Conservation (phyloP, 2,329 filamentous ascomycete species). For the Ophiocordyceps camponoti-saundersi region DNA sequence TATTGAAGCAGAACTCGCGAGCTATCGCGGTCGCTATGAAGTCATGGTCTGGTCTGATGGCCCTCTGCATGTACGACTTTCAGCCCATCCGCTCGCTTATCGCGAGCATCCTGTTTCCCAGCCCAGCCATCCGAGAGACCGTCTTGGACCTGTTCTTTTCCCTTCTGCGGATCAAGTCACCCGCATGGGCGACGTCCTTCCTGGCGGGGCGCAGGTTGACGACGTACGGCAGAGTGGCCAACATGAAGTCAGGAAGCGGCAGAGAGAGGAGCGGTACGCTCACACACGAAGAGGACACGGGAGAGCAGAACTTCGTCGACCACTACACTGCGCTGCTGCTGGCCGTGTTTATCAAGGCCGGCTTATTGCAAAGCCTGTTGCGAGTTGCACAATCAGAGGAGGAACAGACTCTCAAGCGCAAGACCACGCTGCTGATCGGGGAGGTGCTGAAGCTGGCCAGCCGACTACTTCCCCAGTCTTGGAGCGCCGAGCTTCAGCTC, state of each 20-base stretch:
- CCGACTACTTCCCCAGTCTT: constrained; percentile 62
- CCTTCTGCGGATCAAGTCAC: constrained; percentile 73
- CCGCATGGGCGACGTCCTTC: constrained; percentile 85
- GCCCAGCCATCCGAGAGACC: constrained; percentile 46
- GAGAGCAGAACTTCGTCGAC: constrained; percentile 72
- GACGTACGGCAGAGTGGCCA: constrained; percentile 88
- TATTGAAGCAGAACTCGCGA: constrained; percentile 72
- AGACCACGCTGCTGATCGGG: constrained; percentile 78
- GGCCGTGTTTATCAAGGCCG: constrained; percentile 69
- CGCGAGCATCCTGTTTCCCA: constrained; percentile 43
- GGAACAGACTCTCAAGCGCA: constrained; percentile 58
- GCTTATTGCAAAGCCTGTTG: constrained; percentile 45
- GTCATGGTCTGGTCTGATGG: constrained; percentile 86
- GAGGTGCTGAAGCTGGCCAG: constrained; percentile 84
- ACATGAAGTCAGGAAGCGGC: constrained; percentile 46
- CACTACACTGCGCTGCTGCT: constrained; percentile 86
- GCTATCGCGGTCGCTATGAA: constrained; percentile 85
- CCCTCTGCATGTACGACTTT: constrained; percentile 75
- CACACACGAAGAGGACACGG: constrained; percentile 47
- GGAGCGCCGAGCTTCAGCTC: constrained; percentile 74
- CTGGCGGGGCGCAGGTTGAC: constrained; percentile 82
- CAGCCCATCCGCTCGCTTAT: constrained; percentile 67
- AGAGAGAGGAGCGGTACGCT: constrained; percentile 31
- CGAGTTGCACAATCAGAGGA: constrained; percentile 52
- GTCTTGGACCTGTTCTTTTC: constrained; percentile 76